A percentile compares a stretch with the other conserved stretches of the same genome.
Evolutionary conservation across 768 basidiomycete species (phyloP).

Genomic region (Russula sp.): DNA sequence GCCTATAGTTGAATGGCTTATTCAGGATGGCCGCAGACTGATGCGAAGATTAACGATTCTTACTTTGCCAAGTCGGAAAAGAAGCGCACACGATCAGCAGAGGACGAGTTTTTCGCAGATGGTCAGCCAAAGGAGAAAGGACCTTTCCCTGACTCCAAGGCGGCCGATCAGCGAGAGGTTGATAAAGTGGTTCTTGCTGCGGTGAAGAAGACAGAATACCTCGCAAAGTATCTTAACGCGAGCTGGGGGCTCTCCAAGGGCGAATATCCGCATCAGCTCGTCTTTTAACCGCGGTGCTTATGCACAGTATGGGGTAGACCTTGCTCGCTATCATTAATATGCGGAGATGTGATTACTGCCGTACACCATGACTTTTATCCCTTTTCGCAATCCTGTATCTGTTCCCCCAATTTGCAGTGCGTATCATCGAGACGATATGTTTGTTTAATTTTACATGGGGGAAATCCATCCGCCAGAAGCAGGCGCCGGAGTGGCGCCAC

Average conservation of each 20-base stretch:
- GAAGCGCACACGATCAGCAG: slow-evolving; percentile 71
- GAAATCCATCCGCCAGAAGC: too few species aligned
- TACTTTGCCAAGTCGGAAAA: slow-evolving; percentile 81
- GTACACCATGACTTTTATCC: slow-evolving; percentile 15
- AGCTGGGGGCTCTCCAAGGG: slow-evolving; percentile 94
- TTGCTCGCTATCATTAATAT: slow-evolving; percentile 15
- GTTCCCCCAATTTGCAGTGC: slow-evolving; percentile 1
- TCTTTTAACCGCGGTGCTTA: slow-evolving; percentile 48
- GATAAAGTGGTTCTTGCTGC: slow-evolving; percentile 75
- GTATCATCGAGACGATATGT: background rate
- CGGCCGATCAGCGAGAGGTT: slow-evolving; percentile 83
- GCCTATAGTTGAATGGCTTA: slow-evolving; percentile 4
- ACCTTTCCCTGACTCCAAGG: slow-evolving; percentile 78
- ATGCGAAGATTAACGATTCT: slow-evolving; percentile 86
- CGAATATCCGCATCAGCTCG: slow-evolving; percentile 91
- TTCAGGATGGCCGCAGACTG: slow-evolving; percentile 42
- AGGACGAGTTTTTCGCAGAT: slow-evolving; percentile 95
- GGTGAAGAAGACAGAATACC: slow-evolving; percentile 84
- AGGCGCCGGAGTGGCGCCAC: background rate
- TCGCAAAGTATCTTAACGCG: slow-evolving; percentile 88
- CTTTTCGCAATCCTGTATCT: slow-evolving; percentile 18
- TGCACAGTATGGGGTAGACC: slow-evolving; percentile 19
- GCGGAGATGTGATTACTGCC: slow-evolving; percentile 21
- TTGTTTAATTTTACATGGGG: background rate
- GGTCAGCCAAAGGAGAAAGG: slow-evolving; percentile 89